Evolutionary conservation across 2,329 filamentous ascomycete species (phyloP).

Genomic region (Penicillium sp.): DNA sequence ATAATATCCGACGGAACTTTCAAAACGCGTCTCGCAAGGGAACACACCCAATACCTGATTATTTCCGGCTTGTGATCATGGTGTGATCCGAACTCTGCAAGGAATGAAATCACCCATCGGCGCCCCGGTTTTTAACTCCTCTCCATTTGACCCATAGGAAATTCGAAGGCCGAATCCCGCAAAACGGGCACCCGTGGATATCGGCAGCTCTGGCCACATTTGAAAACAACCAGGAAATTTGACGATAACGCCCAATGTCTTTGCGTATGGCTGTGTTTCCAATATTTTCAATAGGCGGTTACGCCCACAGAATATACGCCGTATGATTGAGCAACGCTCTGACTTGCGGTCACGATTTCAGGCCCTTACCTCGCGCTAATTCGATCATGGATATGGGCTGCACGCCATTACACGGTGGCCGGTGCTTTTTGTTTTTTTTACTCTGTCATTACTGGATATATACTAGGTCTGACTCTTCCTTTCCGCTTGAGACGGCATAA

Average conservation of each 20-base stretch:
- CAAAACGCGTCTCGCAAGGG: neutral
- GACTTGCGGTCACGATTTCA: slow-evolving; percentile 3
- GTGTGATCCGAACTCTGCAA: slow-evolving; percentile 15
- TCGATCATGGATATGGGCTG: neutral
- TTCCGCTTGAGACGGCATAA: neutral
- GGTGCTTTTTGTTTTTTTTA: slow-evolving; percentile 2
- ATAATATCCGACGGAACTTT: neutral
- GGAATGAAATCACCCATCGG: slow-evolving; percentile 3
- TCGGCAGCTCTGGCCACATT: neutral
- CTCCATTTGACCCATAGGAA: neutral
- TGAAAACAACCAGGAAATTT: neutral
- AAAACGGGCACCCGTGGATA: neutral
- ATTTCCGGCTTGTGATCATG: slow-evolving; percentile 18
- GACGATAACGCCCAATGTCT: neutral
- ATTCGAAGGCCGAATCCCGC: neutral
- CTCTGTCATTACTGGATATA: neutral
- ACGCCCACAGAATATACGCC: slow-evolving; percentile 16
- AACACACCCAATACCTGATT: neutral
- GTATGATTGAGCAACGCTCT: slow-evolving; percentile 18
- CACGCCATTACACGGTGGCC: neutral
- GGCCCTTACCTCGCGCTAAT: slow-evolving; percentile 17
- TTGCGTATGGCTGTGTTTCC: slow-evolving; percentile 17
- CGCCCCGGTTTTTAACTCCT: neutral
- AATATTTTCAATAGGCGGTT: slow-evolving; percentile 23
- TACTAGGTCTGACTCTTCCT: neutral